phyloP scores from a whole-genome alignment of 176 grass and related monocot genomes.

The Melocanna baccifera region DNA sequence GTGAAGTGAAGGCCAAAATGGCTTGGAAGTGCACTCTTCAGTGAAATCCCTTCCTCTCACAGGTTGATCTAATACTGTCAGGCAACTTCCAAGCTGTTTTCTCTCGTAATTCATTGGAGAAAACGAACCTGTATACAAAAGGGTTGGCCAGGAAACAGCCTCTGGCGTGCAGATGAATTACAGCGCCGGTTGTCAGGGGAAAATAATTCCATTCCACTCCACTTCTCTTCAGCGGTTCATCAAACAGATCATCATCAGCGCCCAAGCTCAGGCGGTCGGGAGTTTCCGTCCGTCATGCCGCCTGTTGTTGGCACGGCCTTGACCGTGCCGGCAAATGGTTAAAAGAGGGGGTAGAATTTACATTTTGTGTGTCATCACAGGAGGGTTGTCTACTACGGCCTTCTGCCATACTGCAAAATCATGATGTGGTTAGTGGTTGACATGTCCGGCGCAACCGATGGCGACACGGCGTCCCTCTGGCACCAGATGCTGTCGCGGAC shows the following conservation, averaged over 20 bases:
- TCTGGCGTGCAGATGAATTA: conserved; percentile 21
- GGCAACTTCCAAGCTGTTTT: conserved; percentile 27
- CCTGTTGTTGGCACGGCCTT: conserved; percentile 4
- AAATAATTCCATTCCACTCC: conserved; percentile 13
- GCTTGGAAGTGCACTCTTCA: conserved; percentile 40
- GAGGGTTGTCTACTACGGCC: conserved; percentile 26
- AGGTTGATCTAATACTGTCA: conserved; percentile 30
- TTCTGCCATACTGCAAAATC: conserved; percentile 65
- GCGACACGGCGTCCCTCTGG: conserved; percentile 34
- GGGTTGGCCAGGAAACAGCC: conserved; percentile 31
- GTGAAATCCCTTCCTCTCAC: conserved; percentile 35
- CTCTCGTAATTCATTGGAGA: conserved; percentile 17
- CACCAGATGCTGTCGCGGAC: conserved; percentile 74
- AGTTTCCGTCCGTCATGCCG: conserved; percentile 37
- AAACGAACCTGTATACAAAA: conserved; percentile 38
- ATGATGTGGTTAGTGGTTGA: conserved; percentile 52
- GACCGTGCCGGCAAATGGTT: conserved; percentile 25
- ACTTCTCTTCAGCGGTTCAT: conserved; percentile 31
- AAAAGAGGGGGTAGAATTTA: conserved; percentile 40
- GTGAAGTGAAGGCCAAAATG: conserved; percentile 42
- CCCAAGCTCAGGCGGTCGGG: conserved; percentile 38
- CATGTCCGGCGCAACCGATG: conserved; percentile 17
- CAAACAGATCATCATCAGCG: conserved; percentile 26
- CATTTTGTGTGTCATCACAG: conserved; percentile 36
- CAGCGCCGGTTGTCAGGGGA: background rate